Conservation (phyloP, 2,329 filamentous ascomycete genomes). For the Tolypocladium album region DNA sequence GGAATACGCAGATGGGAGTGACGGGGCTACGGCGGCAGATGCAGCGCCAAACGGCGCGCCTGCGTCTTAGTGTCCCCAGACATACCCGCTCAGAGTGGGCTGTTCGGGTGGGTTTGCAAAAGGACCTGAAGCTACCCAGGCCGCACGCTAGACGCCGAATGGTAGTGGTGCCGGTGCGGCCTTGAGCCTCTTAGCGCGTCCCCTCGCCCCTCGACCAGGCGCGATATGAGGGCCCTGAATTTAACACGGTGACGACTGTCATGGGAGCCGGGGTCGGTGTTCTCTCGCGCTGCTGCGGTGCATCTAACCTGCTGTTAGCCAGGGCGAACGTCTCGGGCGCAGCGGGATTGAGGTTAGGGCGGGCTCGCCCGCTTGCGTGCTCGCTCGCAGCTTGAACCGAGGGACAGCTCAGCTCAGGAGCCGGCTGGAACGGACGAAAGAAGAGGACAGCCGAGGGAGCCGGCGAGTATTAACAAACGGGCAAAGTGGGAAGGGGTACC, state of each 20-base stretch:
- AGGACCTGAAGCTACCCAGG: conserved; percentile 8
- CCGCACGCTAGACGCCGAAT: conserved; percentile 10
- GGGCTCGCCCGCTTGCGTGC: background rate
- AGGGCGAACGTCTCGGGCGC: background rate
- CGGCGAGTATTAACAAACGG: background rate
- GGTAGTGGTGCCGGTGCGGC: conserved; percentile 7
- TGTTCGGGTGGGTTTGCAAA: conserved; percentile 13
- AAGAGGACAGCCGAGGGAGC: background rate
- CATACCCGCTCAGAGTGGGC: conserved; percentile 4
- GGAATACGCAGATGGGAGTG: background rate
- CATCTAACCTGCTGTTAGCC: background rate
- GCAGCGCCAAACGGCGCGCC: background rate
- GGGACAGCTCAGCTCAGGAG: background rate
- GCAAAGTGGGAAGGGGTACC: background rate
- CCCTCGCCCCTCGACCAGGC: background rate
- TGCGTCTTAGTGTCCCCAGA: background rate
- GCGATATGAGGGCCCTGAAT: conserved; percentile 1
- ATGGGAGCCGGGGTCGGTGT: background rate
- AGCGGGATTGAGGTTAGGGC: background rate
- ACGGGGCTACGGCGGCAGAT: conserved; percentile 1
- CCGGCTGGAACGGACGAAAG: background rate
- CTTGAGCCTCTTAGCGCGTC: background rate
- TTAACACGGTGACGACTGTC: background rate
- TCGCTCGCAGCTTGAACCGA: background rate
- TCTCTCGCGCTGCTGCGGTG: background rate